Evolutionary conservation across 495 filamentous ascomycete genomes (phyloP).

Genomic region (Penicillium paxilli): DNA sequence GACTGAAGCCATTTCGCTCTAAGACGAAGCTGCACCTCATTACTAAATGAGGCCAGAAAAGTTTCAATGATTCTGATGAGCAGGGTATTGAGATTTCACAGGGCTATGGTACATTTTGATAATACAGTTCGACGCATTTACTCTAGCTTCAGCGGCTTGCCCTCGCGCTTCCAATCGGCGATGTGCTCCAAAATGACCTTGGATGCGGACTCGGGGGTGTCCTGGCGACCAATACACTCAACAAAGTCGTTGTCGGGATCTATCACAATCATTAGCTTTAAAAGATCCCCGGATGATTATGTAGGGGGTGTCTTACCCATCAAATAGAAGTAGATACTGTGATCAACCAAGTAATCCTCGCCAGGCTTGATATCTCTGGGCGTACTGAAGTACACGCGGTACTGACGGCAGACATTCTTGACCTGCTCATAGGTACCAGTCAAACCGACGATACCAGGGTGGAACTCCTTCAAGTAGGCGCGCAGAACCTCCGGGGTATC

Average conservation of each 20-base stretch:
- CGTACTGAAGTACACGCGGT: constrained; percentile 96
- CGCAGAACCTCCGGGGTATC: constrained; percentile 84
- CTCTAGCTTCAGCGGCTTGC: constrained; percentile 43
- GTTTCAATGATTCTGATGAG: constrained; percentile 15
- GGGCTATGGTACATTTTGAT: constrained; percentile 33
- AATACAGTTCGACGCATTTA: constrained; percentile 21
- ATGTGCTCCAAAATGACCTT: constrained; percentile 85
- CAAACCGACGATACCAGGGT: constrained; percentile 80
- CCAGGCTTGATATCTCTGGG: constrained; percentile 83
- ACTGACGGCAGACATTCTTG: constrained; percentile 88
- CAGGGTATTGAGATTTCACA: constrained; percentile 30
- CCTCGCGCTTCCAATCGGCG: constrained; percentile 77
- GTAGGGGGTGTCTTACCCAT: constrained; percentile 67
- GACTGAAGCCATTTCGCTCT: too few species aligned
- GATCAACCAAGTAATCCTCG: constrained; percentile 96
- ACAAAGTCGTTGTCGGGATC: constrained; percentile 98
- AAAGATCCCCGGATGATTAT: not conserved
- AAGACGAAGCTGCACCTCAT: too few species aligned
- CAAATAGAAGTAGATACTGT: constrained; percentile 98
- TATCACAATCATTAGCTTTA: constrained; percentile 24
- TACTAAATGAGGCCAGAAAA: too few species aligned
- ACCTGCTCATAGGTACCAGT: constrained; percentile 93
- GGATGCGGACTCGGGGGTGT: constrained; percentile 83
- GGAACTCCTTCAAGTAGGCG: constrained; percentile 88
- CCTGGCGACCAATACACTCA: constrained; percentile 91